These are phyloP conservation scores for Fraxinus latifolia DNA, from an alignment of 305 asterid genomes.

Conservation along the genomic window DNA sequence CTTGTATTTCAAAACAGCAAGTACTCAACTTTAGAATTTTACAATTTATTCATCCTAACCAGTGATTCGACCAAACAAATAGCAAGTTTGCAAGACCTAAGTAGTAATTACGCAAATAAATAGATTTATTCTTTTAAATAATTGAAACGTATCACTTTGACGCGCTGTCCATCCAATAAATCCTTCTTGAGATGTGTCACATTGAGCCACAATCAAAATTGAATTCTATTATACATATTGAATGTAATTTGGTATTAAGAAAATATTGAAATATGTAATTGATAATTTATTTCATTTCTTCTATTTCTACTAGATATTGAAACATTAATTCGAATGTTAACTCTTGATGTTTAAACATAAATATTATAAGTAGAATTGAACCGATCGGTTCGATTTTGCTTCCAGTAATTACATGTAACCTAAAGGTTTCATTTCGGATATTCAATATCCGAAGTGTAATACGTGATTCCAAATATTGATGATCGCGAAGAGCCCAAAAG, in stretches of 20 bases:
- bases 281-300: too few species aligned
- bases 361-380: background rate
- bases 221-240: background rate
- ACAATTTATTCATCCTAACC: background rate
- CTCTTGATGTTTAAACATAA: background rate
- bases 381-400: background rate
- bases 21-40: background rate
- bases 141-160: background rate
- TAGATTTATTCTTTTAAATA: too few species aligned
- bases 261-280: background rate
- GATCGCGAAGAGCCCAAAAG: background rate
- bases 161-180: too few species aligned
- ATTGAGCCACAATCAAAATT: background rate
- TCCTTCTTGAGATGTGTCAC: background rate
- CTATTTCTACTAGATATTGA: too few species aligned
- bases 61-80: background rate
- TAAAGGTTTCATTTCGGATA: too few species aligned
- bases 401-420: background rate
- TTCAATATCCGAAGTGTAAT: background rate
- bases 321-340: background rate
- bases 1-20: too few species aligned
- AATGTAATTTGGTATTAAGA: background rate
- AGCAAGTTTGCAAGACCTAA: background rate
- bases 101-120: background rate
- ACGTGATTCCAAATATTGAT: background rate